Conservation (phyloP, 768 basidiomycete species). For the Tulasnella sp. region DNA sequence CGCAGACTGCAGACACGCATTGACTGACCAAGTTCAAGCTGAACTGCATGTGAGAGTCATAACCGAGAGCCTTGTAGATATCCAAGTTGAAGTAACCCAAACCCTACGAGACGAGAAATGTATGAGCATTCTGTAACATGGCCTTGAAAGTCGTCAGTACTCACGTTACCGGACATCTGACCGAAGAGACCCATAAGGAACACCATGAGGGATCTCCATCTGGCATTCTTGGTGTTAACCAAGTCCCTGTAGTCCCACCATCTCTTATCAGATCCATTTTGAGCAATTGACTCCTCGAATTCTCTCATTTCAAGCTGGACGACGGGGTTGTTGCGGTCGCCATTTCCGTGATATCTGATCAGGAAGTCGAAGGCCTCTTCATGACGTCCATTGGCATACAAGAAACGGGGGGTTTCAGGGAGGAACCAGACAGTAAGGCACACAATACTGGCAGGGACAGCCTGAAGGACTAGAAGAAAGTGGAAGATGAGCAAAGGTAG, state of each 20-base stretch:
- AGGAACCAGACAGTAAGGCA: conserved; percentile 3
- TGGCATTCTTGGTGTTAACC: conserved; percentile 11
- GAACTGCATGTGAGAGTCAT: conserved; percentile 19
- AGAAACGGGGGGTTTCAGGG: conserved; percentile 18
- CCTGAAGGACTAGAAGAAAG: conserved; percentile 16
- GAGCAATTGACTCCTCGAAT: conserved; percentile 20
- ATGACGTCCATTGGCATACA: conserved; percentile 18
- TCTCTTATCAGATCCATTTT: conserved; percentile 23
- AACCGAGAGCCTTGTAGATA: conserved; percentile 19
- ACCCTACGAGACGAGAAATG: neutral
- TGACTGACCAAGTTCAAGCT: conserved; percentile 22
- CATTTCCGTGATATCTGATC: conserved; percentile 20
- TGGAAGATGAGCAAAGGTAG: neutral
- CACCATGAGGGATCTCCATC: conserved; percentile 18
- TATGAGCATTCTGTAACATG: too few relatives aligned
- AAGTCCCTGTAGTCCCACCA: conserved; percentile 23
- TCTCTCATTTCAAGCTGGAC: conserved; percentile 21
- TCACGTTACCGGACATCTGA: conserved; percentile 25
- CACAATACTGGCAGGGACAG: neutral
- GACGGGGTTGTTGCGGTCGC: conserved; percentile 18
- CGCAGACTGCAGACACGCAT: conserved; percentile 20
- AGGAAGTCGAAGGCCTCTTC: conserved; percentile 21
- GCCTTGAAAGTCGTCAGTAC: too few relatives aligned
- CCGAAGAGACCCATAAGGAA: conserved; percentile 24
- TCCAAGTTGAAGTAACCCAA: conserved; percentile 22